Evolutionary conservation across 2,329 filamentous ascomycete genomes (phyloP).

Genomic region (Aureobasidium sp.): DNA sequence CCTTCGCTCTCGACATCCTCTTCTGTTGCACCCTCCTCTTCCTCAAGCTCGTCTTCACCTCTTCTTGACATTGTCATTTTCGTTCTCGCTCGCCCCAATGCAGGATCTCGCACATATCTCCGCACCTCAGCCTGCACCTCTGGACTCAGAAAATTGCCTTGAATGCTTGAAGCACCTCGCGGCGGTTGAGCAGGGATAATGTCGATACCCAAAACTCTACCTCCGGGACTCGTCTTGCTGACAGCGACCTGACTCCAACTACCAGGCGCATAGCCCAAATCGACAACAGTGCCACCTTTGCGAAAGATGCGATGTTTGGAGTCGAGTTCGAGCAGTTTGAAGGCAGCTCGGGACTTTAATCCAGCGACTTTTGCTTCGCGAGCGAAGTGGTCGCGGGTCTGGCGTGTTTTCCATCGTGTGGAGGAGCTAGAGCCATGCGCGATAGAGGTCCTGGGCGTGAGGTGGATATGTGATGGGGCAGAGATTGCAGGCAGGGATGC

Average conservation of each 20-base stretch:
- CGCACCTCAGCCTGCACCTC: constrained; percentile 69
- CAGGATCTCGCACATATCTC: constrained; percentile 62
- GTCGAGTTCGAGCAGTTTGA: constrained; percentile 89
- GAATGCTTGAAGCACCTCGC: constrained; percentile 83
- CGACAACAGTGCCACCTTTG: constrained; percentile 76
- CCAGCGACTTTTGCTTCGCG: constrained; percentile 69
- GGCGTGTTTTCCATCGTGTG: constrained; percentile 75
- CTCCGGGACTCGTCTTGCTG: constrained; percentile 66
- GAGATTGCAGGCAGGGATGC: not conserved
- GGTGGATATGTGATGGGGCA: not conserved
- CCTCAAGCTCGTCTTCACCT: constrained; percentile 28
- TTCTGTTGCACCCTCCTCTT: constrained; percentile 26
- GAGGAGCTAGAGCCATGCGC: constrained; percentile 46
- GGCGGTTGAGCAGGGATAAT: constrained; percentile 89
- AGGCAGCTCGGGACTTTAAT: constrained; percentile 84
- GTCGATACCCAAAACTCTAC: constrained; percentile 84
- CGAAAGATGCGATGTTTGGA: constrained; percentile 72
- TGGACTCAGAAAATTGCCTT: constrained; percentile 82
- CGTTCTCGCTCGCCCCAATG: constrained; percentile 47
- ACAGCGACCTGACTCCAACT: constrained; percentile 71
- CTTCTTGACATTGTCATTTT: constrained; percentile 20
- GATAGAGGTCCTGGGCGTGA: not conserved
- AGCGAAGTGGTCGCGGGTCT: constrained; percentile 64
- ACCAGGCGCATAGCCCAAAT: constrained; percentile 72
- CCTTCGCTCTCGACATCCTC: constrained; percentile 36